These are phyloP conservation scores for Musa troglodytarum DNA, from an alignment of 176 grass and related monocot species.

Conservation along the genomic window DNA sequence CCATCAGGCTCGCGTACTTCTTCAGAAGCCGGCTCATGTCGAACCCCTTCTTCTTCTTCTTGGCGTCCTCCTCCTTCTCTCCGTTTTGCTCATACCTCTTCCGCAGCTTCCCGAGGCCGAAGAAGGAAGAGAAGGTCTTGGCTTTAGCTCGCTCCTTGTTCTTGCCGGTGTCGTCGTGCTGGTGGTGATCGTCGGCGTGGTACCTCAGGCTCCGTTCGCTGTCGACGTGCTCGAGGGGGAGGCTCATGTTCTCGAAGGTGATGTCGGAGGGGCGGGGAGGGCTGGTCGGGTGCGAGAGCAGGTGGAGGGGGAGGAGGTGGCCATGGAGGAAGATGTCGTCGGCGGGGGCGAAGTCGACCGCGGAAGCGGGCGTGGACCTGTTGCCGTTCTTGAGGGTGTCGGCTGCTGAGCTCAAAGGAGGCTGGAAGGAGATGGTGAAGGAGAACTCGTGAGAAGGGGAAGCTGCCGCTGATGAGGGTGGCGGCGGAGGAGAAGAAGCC, in stretches of 20 bases:
- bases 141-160: conserved; percentile 24
- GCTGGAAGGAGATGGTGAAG: conserved; percentile 35
- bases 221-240: conserved; percentile 18
- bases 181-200: background rate
- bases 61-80: background rate
- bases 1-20: conserved; percentile 63
- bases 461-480: conserved; percentile 6
- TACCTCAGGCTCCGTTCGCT: background rate
- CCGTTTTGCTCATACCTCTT: conserved; percentile 17
- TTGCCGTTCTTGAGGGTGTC: conserved; percentile 1
- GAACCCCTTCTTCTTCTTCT: conserved; percentile 32
- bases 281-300: background rate
- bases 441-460: conserved; percentile 39
- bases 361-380: background rate
- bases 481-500: conserved; percentile 18
- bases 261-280: conserved; percentile 23
- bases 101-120: conserved; percentile 23
- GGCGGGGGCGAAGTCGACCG: background rate
- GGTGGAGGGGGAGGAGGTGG: conserved; percentile 22
- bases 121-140: conserved; percentile 49
- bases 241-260: conserved; percentile 25
- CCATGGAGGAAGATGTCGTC: conserved; percentile 18
- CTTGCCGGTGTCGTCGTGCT: background rate
- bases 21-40: conserved; percentile 61
- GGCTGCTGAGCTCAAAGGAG: background rate